Percentiles rank a stretch among this genome's conserved stretches.
Conservation (phyloP, 2,329 filamentous ascomycete species). For the Penicillium capsulatum region DNA sequence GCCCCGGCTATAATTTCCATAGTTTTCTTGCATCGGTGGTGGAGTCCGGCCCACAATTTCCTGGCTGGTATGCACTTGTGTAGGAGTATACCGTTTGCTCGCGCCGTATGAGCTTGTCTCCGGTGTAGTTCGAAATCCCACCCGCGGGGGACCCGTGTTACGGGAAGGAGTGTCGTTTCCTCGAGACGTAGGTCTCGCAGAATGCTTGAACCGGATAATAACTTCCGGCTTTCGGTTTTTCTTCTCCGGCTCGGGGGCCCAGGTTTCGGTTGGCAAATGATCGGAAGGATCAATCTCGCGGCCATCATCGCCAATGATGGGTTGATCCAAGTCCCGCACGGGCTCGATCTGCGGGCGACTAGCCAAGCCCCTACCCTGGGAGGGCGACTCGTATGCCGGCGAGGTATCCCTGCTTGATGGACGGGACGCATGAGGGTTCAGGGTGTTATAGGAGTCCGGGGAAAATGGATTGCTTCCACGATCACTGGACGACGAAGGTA, state of each 20-base stretch:
- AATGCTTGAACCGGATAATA: slow-evolving; percentile 46
- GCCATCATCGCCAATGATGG: slow-evolving; percentile 61
- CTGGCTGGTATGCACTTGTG: slow-evolving; percentile 13
- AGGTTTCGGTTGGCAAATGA: slow-evolving; percentile 60
- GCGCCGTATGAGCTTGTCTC: slow-evolving; percentile 12
- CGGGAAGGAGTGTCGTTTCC: slow-evolving; percentile 16
- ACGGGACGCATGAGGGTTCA: slow-evolving; percentile 49
- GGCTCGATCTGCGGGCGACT: slow-evolving; percentile 37
- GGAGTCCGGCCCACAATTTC: slow-evolving; percentile 20
- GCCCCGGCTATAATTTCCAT: slow-evolving; percentile 14
- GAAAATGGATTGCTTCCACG: slow-evolving; percentile 52
- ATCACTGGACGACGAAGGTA: slow-evolving; percentile 43
- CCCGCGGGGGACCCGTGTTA: slow-evolving; percentile 21
- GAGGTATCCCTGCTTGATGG: slow-evolving; percentile 32
- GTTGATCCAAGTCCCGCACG: slow-evolving; percentile 45
- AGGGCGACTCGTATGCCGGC: slow-evolving; percentile 36
- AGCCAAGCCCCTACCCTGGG: slow-evolving; percentile 38
- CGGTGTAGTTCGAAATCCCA: slow-evolving; percentile 15
- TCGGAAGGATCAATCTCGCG: slow-evolving; percentile 63
- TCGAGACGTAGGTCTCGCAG: slow-evolving; percentile 26
- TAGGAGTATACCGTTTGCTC: slow-evolving; percentile 16
- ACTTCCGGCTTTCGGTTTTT: slow-evolving; percentile 51
- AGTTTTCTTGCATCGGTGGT: slow-evolving; percentile 20
- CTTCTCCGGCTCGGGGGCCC: slow-evolving; percentile 62
- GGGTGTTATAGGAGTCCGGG: slow-evolving; percentile 58